A percentile compares a stretch with the other conserved stretches of the same genome.
These are phyloP conservation scores for Fistulinella cinereoalba DNA, from an alignment of 1,284 basidiomycete species.

Conservation along the genomic window DNA sequence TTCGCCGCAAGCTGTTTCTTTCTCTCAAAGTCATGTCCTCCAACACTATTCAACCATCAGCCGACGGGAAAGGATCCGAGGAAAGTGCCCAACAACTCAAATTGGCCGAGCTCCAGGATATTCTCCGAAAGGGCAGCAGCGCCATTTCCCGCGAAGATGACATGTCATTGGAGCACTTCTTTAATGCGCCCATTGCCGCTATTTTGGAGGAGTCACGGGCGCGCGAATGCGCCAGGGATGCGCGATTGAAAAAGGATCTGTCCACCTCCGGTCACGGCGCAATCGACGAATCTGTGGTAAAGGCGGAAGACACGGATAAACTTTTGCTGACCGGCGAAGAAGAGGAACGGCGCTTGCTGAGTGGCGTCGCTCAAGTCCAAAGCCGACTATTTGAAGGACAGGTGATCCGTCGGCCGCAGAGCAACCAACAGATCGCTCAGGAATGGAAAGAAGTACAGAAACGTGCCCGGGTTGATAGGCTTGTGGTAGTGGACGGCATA, in stretches of 20 bases:
- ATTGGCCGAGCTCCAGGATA: constrained; percentile 49
- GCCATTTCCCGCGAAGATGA: constrained; percentile 42
- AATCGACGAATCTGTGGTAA: constrained; percentile 11
- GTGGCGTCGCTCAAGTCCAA: constrained; percentile 54
- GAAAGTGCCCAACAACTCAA: constrained; percentile 32
- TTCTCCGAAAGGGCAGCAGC: constrained; percentile 55
- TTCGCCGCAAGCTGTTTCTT: constrained; percentile 61
- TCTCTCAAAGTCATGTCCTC: constrained; percentile 56
- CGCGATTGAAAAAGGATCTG: constrained; percentile 42
- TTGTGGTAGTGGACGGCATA: constrained; percentile 46
- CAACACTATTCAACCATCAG: constrained; percentile 21
- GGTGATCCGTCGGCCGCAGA: constrained; percentile 37
- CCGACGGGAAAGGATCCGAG: constrained; percentile 19
- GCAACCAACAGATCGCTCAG: constrained; percentile 41
- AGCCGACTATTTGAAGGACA: constrained; percentile 58
- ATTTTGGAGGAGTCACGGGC: constrained; percentile 45
- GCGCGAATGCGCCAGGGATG: constrained; percentile 40
- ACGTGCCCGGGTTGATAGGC: constrained; percentile 39
- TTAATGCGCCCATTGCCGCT: constrained; percentile 40
- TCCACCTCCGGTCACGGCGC: constrained; percentile 8
- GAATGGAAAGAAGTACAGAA: constrained; percentile 49
- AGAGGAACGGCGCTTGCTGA: constrained; percentile 51
- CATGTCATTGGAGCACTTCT: constrained; percentile 43
- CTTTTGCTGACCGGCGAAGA: constrained; percentile 49
- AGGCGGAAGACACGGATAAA: constrained; percentile 27